Conservation (phyloP, 2,329 filamentous ascomycete genomes). For the Claviceps capensis region DNA sequence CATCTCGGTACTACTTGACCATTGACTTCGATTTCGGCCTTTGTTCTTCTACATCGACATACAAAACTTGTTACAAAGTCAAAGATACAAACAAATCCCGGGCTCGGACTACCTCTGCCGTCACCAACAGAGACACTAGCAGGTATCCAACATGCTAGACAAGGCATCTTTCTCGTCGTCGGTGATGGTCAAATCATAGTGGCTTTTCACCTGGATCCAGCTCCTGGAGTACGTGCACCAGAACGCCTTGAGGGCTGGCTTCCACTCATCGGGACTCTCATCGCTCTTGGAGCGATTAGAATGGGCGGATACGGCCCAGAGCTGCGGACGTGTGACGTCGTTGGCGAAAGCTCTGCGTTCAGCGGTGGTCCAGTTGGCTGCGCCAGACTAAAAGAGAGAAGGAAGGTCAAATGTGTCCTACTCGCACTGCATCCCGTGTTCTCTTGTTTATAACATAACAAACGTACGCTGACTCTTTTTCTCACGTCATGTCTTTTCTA, state of each 20-base stretch:
- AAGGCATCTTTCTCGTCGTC: slow-evolving; percentile 58
- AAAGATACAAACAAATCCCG: neutral
- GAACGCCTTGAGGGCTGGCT: slow-evolving; percentile 54
- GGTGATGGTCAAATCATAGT: slow-evolving; percentile 56
- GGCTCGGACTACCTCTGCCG: no score
- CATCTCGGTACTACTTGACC: neutral
- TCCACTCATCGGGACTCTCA: slow-evolving; percentile 60
- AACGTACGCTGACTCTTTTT: neutral
- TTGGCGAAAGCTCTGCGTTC: slow-evolving; percentile 60
- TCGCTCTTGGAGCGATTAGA: slow-evolving; percentile 68
- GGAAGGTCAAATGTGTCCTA: neutral
- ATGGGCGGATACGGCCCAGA: slow-evolving; percentile 65
- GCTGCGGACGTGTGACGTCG: slow-evolving; percentile 61
- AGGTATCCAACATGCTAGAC: slow-evolving; percentile 24
- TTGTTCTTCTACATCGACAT: no score
- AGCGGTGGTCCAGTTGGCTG: slow-evolving; percentile 55
- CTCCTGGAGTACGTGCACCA: slow-evolving; percentile 66
- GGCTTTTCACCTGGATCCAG: slow-evolving; percentile 68
- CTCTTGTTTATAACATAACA: no score
- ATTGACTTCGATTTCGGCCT: neutral
- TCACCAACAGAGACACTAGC: slow-evolving; percentile 9
- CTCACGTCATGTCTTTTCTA: no score
- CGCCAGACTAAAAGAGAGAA: slow-evolving; percentile 44
- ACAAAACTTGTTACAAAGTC: no score
- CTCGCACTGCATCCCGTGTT: no score